phyloP scores from a whole-genome alignment of 345 rosid genomes.

The Salix brachista region DNA sequence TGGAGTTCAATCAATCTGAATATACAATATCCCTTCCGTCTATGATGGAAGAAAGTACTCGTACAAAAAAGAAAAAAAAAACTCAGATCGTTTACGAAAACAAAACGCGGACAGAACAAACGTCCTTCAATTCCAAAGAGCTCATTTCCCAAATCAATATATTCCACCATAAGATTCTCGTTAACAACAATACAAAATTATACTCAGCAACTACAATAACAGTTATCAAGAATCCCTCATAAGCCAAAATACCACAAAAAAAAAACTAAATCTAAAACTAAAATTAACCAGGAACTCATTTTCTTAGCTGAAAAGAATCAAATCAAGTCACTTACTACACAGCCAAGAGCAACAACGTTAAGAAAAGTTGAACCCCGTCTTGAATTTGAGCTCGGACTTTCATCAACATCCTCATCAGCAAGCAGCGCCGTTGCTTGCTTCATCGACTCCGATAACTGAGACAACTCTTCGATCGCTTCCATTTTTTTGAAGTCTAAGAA shows the following conservation, averaged over 20 bases:
- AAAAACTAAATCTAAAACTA: background rate
- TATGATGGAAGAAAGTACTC: background rate
- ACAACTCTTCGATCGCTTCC: constrained; percentile 95
- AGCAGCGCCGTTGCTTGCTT: constrained; percentile 74
- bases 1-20: background rate
- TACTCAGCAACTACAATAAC: too few relatives aligned
- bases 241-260: background rate
- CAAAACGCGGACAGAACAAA: background rate
- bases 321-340: constrained; percentile 53
- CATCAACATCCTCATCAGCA: constrained; percentile 86
- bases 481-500: constrained; percentile 18
- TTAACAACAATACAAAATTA: too few relatives aligned
- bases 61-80: too few relatives aligned
- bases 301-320: too few relatives aligned
- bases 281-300: background rate
- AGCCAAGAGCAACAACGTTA: constrained; percentile 79
- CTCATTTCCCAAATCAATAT: too few relatives aligned
- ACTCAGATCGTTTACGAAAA: background rate
- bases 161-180: too few relatives aligned
- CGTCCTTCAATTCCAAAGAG: too few relatives aligned
- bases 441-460: constrained; percentile 85
- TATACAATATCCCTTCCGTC: background rate
- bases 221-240: too few relatives aligned
- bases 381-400: constrained; percentile 50
- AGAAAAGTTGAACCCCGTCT: constrained; percentile 73